Conservation (phyloP, 768 basidiomycete genomes). For the Amanita molliuscula region DNA sequence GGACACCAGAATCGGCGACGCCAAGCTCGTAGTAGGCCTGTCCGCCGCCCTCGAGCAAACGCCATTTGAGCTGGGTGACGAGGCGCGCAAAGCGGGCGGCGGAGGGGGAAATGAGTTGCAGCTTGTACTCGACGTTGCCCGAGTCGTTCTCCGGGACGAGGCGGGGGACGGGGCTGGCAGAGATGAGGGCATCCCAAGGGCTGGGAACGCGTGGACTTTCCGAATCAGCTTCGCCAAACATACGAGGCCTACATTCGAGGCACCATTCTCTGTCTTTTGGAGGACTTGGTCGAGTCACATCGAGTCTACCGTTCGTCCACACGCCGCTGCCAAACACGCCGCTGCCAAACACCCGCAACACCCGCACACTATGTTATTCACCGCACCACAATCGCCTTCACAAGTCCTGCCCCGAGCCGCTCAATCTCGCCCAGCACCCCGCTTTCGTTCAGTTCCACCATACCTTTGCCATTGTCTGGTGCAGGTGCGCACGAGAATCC, state of each 20-base stretch:
- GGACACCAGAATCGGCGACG: constrained; percentile 80
- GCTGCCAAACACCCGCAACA: neutral
- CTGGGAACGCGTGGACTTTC: constrained; percentile 73
- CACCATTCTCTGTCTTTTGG: constrained; percentile 13
- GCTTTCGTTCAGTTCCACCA: constrained; percentile 56
- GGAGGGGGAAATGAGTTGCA: constrained; percentile 75
- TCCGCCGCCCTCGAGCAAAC: constrained; percentile 76
- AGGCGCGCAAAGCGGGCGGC: constrained; percentile 71
- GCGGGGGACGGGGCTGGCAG: constrained; percentile 40
- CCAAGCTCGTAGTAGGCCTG: constrained; percentile 78
- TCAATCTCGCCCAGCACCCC: constrained; percentile 68
- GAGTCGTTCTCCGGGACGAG: constrained; percentile 73
- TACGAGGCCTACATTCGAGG: constrained; percentile 24
- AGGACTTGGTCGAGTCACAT: neutral
- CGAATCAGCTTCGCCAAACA: constrained; percentile 80
- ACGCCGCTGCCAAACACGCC: neutral
- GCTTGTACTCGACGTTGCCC: constrained; percentile 93
- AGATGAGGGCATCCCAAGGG: constrained; percentile 73
- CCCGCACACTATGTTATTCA: neutral
- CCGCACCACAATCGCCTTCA: constrained; percentile 36
- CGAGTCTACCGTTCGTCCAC: constrained; percentile 1
- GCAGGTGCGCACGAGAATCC: constrained; percentile 67
- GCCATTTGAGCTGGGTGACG: constrained; percentile 94
- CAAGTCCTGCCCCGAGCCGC: constrained; percentile 60
- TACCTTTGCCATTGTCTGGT: constrained; percentile 37